Percentiles rank a stretch among this genome's conserved stretches.
These are phyloP conservation scores for Phytophthora chlamydospora DNA, from an alignment of 352 stramenopile genomes.

Conservation along the genomic window DNA sequence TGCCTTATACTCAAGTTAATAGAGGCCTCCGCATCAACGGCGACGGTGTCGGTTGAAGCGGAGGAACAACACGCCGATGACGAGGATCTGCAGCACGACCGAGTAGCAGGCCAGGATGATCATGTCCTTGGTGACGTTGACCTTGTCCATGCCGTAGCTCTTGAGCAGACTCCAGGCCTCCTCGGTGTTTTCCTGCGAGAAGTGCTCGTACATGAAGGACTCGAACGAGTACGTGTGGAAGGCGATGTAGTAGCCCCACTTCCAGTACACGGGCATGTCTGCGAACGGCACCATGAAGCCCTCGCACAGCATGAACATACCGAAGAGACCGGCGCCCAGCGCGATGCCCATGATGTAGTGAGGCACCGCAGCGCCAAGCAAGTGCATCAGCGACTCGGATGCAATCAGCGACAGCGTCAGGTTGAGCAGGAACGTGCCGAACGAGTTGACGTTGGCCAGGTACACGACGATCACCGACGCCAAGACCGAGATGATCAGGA, in stretches of 20 bases:
- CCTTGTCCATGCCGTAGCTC: slow-evolving; percentile 62
- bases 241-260: slow-evolving; percentile 86
- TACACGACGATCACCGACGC: slow-evolving; percentile 61
- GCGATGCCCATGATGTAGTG: slow-evolving; percentile 91
- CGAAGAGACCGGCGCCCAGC: slow-evolving; percentile 77
- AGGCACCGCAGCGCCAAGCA: slow-evolving; percentile 77
- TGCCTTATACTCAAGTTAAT: slow-evolving; percentile 35
- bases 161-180: slow-evolving; percentile 39
- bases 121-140: slow-evolving; percentile 62
- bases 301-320: slow-evolving; percentile 89
- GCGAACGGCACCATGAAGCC: slow-evolving; percentile 82
- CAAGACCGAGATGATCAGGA: slow-evolving; percentile 69
- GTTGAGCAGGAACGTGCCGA: slow-evolving; percentile 71
- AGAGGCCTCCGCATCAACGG: slow-evolving; percentile 28
- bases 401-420: slow-evolving; percentile 80
- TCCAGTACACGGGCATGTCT: slow-evolving; percentile 76
- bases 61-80: slow-evolving; percentile 49
- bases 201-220: slow-evolving; percentile 88
- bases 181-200: slow-evolving; percentile 39
- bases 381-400: slow-evolving; percentile 82
- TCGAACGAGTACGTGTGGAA: slow-evolving; percentile 91
- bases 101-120: slow-evolving; percentile 56
- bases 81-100: slow-evolving; percentile 56
- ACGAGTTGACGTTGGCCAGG: slow-evolving; percentile 61
- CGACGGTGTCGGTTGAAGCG: slow-evolving; percentile 43